These are phyloP conservation scores for Globisporangium spiculum DNA, from an alignment of 352 stramenopile species.

Conservation along the genomic window DNA sequence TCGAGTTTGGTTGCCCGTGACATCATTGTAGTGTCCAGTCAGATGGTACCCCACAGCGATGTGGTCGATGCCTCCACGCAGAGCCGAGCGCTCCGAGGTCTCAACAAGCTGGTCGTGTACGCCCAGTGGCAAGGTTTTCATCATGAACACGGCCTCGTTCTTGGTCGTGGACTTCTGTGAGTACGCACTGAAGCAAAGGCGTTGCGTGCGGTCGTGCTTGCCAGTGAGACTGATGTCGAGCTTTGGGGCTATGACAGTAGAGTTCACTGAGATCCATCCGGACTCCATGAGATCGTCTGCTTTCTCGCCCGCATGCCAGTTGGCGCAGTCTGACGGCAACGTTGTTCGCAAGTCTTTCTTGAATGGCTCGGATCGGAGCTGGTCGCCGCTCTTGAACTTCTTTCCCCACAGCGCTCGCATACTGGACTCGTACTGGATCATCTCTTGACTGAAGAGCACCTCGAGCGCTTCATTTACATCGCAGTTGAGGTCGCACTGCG, in stretches of 20 bases:
- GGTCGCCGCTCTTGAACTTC: constrained; percentile 53
- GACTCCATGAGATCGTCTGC: constrained; percentile 29
- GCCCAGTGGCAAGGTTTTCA: constrained; percentile 55
- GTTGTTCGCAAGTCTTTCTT: constrained; percentile 20
- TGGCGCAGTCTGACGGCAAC: constrained; percentile 17
- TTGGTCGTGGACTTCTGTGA: constrained; percentile 34
- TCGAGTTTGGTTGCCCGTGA: constrained; percentile 49
- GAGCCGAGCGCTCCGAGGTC: constrained; percentile 16
- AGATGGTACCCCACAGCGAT: constrained; percentile 69
- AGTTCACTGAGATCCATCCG: constrained; percentile 46
- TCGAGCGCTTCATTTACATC: constrained; percentile 51
- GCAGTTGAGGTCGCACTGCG: constrained; percentile 55
- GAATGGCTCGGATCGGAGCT: constrained; percentile 41
- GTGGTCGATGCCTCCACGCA: constrained; percentile 45
- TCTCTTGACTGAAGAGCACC: constrained; percentile 62
- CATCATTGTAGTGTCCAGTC: constrained; percentile 37
- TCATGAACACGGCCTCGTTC: constrained; percentile 61
- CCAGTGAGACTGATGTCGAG: constrained; percentile 28
- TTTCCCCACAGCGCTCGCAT: constrained; percentile 56
- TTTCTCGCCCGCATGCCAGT: constrained; percentile 20
- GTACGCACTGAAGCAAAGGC: constrained; percentile 61
- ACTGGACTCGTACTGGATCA: constrained; percentile 45
- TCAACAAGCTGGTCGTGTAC: constrained; percentile 38
- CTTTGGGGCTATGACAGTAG: constrained; percentile 44
- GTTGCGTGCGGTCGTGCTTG: constrained; percentile 36